Percentiles rank a stretch among this genome's conserved stretches.
These are phyloP conservation scores for Binderoboletus segoi DNA, from an alignment of 1,284 basidiomycete genomes.

Conservation along the genomic window DNA sequence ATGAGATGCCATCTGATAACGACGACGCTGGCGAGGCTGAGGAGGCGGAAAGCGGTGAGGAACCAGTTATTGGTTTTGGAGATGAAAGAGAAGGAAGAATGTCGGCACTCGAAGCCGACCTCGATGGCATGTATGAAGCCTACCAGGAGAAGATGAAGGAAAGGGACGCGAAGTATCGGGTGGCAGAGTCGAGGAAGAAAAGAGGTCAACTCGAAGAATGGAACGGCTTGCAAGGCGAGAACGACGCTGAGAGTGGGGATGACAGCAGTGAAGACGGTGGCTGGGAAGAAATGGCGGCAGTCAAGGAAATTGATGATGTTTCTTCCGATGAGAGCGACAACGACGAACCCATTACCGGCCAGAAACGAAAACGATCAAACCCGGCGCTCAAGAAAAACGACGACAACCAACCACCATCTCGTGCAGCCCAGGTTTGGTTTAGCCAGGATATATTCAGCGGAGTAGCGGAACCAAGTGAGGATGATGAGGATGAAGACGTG, in stretches of 20 bases:
- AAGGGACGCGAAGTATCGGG: constrained; percentile 89
- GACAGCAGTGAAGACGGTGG: constrained; percentile 63
- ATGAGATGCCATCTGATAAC: constrained; percentile 42
- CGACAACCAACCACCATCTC: constrained; percentile 46
- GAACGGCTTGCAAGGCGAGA: constrained; percentile 67
- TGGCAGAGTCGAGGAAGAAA: constrained; percentile 79
- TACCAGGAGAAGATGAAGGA: constrained; percentile 85
- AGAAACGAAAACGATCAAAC: constrained; percentile 49
- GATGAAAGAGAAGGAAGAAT: constrained; percentile 73
- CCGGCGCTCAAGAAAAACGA: constrained; percentile 41
- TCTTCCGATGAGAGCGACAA: constrained; percentile 60
- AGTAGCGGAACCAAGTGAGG: constrained; percentile 49
- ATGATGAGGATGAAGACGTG: constrained; percentile 40
- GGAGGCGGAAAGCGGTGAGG: constrained; percentile 46
- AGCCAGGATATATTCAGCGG: constrained; percentile 89
- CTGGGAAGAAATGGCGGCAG: constrained; percentile 71
- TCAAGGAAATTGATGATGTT: constrained; percentile 63
- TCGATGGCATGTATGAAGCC: constrained; percentile 88
- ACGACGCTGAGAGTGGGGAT: constrained; percentile 51
- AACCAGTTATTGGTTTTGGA: constrained; percentile 62
- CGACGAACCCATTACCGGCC: constrained; percentile 40
- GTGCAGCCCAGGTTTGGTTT: constrained; percentile 83
- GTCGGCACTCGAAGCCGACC: constrained; percentile 75
- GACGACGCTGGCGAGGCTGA: constrained; percentile 42
- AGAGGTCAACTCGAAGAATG: constrained; percentile 77